These are phyloP conservation scores for Chaetomidium leptoderma DNA, from an alignment of 495 filamentous ascomycete species.

Conservation along the genomic window DNA sequence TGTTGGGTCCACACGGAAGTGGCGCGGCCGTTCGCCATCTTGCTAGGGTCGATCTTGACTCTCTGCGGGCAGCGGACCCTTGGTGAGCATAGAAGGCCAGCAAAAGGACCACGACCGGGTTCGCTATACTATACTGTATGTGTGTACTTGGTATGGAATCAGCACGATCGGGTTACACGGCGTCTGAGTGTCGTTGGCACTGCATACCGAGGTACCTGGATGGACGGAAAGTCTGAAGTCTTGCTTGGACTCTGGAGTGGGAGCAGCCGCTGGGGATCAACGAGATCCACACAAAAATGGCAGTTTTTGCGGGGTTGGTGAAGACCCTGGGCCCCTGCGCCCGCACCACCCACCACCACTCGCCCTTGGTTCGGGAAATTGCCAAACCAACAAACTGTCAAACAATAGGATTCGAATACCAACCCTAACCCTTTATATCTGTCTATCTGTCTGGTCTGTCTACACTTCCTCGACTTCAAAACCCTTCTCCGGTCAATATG, in stretches of 20 bases:
- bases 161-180: not conserved
- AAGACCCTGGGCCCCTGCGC: not conserved
- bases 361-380: not conserved
- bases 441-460: not conserved
- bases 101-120: not conserved
- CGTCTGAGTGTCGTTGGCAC: not conserved
- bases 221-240: too few relatives aligned
- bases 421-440: conserved; percentile 1
- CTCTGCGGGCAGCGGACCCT: not conserved
- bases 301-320: not conserved
- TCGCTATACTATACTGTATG: not conserved
- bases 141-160: not conserved
- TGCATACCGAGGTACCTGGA: not conserved
- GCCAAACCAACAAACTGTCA: too few relatives aligned
- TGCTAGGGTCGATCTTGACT: conserved; percentile 2
- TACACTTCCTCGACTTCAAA: conserved; percentile 26
- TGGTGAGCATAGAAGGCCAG: not conserved
- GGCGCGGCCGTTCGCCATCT: not conserved
- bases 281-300: not conserved
- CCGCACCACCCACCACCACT: not conserved
- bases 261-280: not conserved
- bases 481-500: conserved; percentile 59
- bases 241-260: too few relatives aligned
- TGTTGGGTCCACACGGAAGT: conserved; percentile 5
- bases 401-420: too few relatives aligned